These are phyloP conservation scores for Chlorencoelia australis DNA, from an alignment of 2,329 filamentous ascomycete genomes.

Conservation along the genomic window DNA sequence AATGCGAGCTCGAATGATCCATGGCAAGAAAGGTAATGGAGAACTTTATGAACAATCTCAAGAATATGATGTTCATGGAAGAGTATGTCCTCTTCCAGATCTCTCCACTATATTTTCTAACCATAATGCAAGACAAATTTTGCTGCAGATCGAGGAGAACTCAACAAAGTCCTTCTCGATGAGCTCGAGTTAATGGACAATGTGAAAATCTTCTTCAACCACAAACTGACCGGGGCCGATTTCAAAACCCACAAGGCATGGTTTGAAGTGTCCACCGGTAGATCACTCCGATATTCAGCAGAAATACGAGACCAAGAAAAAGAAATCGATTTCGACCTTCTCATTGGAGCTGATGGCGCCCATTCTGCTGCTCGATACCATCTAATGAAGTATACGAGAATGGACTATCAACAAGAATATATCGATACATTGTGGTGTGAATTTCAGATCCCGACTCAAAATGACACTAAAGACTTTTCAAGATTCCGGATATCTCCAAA, in stretches of 20 bases:
- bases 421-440: constrained; percentile 98
- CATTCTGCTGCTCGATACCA: constrained; percentile 88
- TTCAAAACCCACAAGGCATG: constrained; percentile 72
- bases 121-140: constrained; percentile 56
- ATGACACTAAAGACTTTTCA: constrained; percentile 23
- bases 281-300: constrained; percentile 14
- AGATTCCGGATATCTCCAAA: constrained; percentile 78
- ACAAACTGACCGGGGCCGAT: constrained; percentile 86
- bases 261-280: constrained; percentile 57
- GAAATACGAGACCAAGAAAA: constrained; percentile 45
- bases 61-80: constrained; percentile 79
- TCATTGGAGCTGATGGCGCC: constrained; percentile 91
- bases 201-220: constrained; percentile 84
- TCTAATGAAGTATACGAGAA: constrained; percentile 86
- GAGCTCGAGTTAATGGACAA: constrained; percentile 76
- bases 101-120: constrained; percentile 1
- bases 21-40: constrained; percentile 56
- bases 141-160: constrained; percentile 71
- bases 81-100: constrained; percentile 40
- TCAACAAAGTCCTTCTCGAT: constrained; percentile 79
- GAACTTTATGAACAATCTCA: constrained; percentile 69
- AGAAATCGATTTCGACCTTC: constrained; percentile 78
- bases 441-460: constrained; percentile 54
- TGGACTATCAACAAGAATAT: constrained; percentile 90
- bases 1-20: constrained; percentile 96